Evolutionary conservation across 2,329 filamentous ascomycete genomes (phyloP), one percentile per base, ranked within the genome.

Genomic region (Orbilia blumenaviensis): DNA sequence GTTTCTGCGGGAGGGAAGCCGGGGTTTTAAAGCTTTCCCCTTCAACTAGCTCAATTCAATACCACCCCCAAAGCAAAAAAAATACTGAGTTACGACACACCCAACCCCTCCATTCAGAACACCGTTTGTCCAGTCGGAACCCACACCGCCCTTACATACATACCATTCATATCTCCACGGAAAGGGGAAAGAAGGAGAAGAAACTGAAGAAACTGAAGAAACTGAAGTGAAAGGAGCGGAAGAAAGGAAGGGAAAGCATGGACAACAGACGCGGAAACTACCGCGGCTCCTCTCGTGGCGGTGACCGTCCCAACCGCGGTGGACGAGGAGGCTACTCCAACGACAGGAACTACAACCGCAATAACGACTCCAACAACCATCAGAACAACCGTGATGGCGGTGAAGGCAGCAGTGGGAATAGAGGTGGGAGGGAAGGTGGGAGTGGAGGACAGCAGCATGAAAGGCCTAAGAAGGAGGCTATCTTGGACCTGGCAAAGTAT

Each of bases 381-480:
- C 84, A 85, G n/a, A 82, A 84, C 61, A 82, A 84, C 77, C 87
- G 85, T 69, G 84, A 83, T 36, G 81, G 83, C 81, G 48, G 48
- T 18, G 29, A n/a, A 54, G 18, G 18, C 2, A 10, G 42, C 18
- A 21, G 42, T 9, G 42, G 48, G 18, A 3, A 32, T 58, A 83
- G 83, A 54, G 83, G 84, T n/a, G 81, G 81, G 61, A 80, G 83
- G 16, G 80, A 83, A 7, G 84, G 84, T 60, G 83, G 84, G 41
- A 83, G 84, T 62, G 84, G 83, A 54, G 83, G 85, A 68, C 83
- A 86, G 75, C 85, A 88, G 77, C 85, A 87, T 79, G 92, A 96
- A 84, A 89, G 90, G 80, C 92, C 93, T 77, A 97, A 97, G 89
- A 98, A 98, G 87, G 95, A 99, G 84, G 98, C 97, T 83, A 99